These are phyloP conservation scores for Verticillium zaregamsianum DNA, from an alignment of 2,329 filamentous ascomycete species.

Conservation along the genomic window DNA sequence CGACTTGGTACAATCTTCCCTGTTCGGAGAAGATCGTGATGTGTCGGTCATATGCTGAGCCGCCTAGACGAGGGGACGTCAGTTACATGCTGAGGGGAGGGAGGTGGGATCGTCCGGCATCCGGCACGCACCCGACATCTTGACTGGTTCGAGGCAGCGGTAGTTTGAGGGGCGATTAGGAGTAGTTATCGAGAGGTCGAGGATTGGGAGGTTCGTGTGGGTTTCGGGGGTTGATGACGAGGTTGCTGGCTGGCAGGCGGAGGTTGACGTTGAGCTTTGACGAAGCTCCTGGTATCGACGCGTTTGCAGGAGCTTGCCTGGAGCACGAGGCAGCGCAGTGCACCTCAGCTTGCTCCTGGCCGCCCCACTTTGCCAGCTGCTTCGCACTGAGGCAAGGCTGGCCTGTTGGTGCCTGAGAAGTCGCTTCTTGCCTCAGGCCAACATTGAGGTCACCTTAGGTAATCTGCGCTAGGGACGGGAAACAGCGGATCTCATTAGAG, in stretches of 20 bases:
- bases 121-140: constrained; percentile 46
- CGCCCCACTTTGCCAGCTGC: neutral
- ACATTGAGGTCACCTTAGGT: neutral
- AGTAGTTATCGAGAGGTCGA: neutral
- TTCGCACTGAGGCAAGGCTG: neutral
- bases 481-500: neutral
- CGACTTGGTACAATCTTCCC: constrained; percentile 98
- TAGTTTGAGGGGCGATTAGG: neutral
- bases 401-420: neutral
- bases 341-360: neutral
- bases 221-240: constrained; percentile 15
- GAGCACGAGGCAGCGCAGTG: constrained; percentile 18
- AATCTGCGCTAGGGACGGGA: neutral
- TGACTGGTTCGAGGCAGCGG: constrained; percentile 22
- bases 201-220: neutral
- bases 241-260: constrained; percentile 3
- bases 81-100: constrained; percentile 14
- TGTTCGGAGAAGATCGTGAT: constrained; percentile 99
- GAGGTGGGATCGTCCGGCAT: constrained; percentile 9
- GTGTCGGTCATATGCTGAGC: constrained; percentile 93
- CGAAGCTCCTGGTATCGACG: constrained; percentile 23
- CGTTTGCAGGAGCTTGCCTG: constrained; percentile 46
- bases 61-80: constrained; percentile 47
- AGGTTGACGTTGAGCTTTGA: constrained; percentile 14
- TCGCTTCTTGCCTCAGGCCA: neutral